Evolutionary conservation across 495 filamentous ascomycete genomes (phyloP).

Genomic region (Aspergillus carlsbadensis): DNA sequence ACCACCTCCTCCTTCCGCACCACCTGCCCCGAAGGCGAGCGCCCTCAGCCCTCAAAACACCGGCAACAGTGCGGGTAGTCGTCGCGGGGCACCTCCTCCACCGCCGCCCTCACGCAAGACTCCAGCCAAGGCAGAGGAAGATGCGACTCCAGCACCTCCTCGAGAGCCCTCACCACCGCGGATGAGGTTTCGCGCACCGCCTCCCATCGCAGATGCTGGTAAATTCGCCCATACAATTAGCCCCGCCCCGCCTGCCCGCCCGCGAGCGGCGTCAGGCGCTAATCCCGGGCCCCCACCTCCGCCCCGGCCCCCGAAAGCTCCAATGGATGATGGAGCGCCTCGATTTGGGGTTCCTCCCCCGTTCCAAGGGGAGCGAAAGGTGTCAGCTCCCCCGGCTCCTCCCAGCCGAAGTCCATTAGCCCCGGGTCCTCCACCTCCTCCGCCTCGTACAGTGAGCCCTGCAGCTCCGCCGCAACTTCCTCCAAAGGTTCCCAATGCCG

Average conservation of each 20-base stretch:
- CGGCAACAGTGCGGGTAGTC: conserved; percentile 58
- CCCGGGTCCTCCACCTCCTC: conserved; percentile 62
- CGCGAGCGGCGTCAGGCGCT: conserved; percentile 57
- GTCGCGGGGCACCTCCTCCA: conserved; percentile 74
- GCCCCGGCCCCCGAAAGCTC: conserved; percentile 83
- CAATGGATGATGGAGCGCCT: conserved; percentile 64
- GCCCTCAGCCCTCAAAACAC: conserved; percentile 69
- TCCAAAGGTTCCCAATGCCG: conserved; percentile 61
- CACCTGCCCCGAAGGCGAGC: conserved; percentile 46
- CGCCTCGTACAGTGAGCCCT: conserved; percentile 60
- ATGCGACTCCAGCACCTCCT: conserved; percentile 46
- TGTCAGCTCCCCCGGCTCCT: conserved; percentile 68
- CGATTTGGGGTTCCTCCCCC: conserved; percentile 81
- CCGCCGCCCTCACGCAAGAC: conserved; percentile 77
- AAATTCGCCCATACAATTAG: conserved; percentile 64
- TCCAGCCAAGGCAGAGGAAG: conserved; percentile 48
- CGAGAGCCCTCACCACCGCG: conserved; percentile 52
- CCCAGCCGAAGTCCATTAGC: conserved; percentile 62
- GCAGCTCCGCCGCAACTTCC: conserved; percentile 63
- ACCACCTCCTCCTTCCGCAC: conserved; percentile 58
- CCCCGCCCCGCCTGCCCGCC: conserved; percentile 51
- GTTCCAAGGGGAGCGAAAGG: conserved; percentile 67
- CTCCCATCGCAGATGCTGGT: conserved; percentile 82
- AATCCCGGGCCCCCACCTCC: conserved; percentile 78
- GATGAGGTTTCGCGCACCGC: conserved; percentile 72